Evolutionary conservation across 23 red algal genomes (phyloP), one percentile per base, ranked within the genome.

Genomic region (Chondrus crispus): DNA sequence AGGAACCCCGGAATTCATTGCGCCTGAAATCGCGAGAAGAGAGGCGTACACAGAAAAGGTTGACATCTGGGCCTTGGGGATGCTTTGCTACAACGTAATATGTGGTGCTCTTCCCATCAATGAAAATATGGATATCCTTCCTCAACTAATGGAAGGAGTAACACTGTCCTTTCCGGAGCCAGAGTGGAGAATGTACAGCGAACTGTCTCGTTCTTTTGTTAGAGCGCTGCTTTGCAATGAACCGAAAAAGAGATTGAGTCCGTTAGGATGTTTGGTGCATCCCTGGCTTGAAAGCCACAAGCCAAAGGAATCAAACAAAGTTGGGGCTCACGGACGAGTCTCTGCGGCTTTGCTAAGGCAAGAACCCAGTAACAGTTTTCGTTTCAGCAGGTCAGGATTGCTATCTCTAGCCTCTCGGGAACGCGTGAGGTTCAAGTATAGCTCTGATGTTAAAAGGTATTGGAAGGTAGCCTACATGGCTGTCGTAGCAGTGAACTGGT

Each of bases 1-100:
- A 12, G 97, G 97, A 24, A 98, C 97, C 1, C 94, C 91, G 26
- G 94, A 98, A 32, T 98, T 95, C 57, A 94, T 98, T 88, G 93
- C 97, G 29, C 97, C 97, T 5, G 97, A 98, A 69, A 93, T 98
- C 41, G 90, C 93, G 47, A 91, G 85, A 22, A 26, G 79, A 9
- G 37, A 86, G 46, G 49, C 69, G 20, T 96, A 98, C 80, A 95
- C 93, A 1, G 76, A 89, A 86, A 93, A 94, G 22, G 93, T 93
- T 26, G 97, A 98, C 66, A 76, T 92, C 22, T 98, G 97, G 97
- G 91, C 93, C 6, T 50, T 96, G 2, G 97, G 97, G 11, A 91
- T 98, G 73, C 89, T 98, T 2, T 85, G 95, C 44, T 98, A 95
- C 88, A 89, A 95, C 28, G 86, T 89, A 51, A 64, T 98, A 41